A percentile compares a stretch with the other conserved stretches of the same genome.
Evolutionary conservation across 139 green algal species (phyloP).

Genomic region (Chlamydomonas schloesseri): DNA sequence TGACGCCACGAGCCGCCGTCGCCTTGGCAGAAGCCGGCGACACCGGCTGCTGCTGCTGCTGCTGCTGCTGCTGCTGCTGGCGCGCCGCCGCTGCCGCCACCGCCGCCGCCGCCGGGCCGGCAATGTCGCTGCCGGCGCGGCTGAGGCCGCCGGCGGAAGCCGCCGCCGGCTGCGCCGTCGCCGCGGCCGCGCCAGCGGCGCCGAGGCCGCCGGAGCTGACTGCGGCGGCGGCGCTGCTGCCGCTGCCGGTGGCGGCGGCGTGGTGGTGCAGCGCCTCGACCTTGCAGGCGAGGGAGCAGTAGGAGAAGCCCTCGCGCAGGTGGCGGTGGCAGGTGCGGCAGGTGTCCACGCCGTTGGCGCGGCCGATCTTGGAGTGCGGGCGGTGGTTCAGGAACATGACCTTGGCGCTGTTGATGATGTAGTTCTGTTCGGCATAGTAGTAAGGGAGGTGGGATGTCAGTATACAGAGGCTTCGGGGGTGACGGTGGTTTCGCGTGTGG

Average conservation of each 20-base stretch:
- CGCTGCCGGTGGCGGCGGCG: too few species aligned
- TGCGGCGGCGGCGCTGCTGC: too few species aligned
- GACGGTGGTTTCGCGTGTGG: too few species aligned
- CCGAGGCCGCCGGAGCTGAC: neutral
- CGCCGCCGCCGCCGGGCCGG: neutral
- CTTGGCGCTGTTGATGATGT: constrained; percentile 77
- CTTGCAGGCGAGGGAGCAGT: constrained; percentile 67
- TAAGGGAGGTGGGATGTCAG: neutral
- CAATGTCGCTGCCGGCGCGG: neutral
- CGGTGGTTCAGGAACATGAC: constrained; percentile 72
- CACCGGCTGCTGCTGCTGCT: too few species aligned
- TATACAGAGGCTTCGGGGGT: neutral
- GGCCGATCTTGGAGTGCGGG: constrained; percentile 53
- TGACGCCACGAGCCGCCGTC: too few species aligned
- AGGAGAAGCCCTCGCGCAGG: constrained; percentile 60
- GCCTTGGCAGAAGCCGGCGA: too few species aligned
- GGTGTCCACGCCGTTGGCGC: constrained; percentile 31
- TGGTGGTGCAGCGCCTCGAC: neutral
- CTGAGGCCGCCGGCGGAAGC: neutral
- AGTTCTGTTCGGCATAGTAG: constrained; percentile 62
- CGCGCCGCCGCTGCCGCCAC: neutral
- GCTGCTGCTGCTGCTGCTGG: too few species aligned
- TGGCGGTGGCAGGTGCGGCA: constrained; percentile 59
- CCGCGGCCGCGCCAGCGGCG: neutral
- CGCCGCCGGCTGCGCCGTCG: neutral